Evolutionary conservation across 495 filamentous ascomycete genomes (phyloP), one percentile per base, ranked within the genome.

Genomic region (Penicillium canariense): DNA sequence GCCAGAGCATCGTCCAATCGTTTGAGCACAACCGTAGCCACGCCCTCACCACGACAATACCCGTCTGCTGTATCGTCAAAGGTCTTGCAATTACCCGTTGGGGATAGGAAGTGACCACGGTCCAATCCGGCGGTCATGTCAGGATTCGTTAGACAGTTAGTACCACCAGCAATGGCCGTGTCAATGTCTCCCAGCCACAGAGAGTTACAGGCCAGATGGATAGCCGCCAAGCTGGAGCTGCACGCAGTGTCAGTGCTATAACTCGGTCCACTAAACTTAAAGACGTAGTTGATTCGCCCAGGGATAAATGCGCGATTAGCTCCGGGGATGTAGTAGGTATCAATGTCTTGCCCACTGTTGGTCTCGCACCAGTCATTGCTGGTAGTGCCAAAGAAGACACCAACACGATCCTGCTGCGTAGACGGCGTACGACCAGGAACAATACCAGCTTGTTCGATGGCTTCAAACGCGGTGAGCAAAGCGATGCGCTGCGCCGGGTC

Each of bases 371-470:
- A 96, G 59, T 97, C 92, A 52, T 96, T 89, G 56, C 88, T 92
- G 1, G 92, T 94, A 74, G 92, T 89, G 38, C 92, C 92, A 65
- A 95, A 95, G 68, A 96, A 97, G n/a, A 89, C 91, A 23, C 91
- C 92, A 48, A 96, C 88, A 4, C 92, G 83, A 65, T 94, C 85
- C 15, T 90, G 76, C 58, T 87, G 84, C 0, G 90, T 94, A 1
- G 90, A 91, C 0, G 88, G 89, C 0, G 91, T 95, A 50, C 88
- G 78, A 67, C 95, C 90, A 0, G 90, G 88, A 25, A 95, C 87
- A 61, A 91, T 91, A 0, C 92, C 92, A 26, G 89, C 86, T 86
- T 90, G 90, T 66, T 97, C 92, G 2, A 97, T 78, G 0, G 92
- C 92, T 62, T 96, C 91, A 56, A 94, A 96, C 1, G 90, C 89